phyloP scores from a whole-genome alignment of 208 protist genomes.

The Strigomonas culicis region DNA sequence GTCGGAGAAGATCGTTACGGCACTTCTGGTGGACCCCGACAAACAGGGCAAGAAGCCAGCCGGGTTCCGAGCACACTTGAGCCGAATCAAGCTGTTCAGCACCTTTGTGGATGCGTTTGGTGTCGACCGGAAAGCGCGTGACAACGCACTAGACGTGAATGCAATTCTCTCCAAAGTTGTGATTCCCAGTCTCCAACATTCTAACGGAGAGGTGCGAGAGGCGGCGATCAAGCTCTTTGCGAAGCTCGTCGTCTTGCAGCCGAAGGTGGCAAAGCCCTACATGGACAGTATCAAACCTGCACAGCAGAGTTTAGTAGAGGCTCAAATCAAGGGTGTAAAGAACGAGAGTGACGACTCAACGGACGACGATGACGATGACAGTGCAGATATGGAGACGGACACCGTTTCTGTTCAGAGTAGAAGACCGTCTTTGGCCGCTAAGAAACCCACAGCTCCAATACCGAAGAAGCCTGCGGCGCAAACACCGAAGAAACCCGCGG shows the following conservation, averaged over 20 bases:
- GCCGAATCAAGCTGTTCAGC: slow-evolving; percentile 63
- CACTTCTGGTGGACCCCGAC: slow-evolving; percentile 56
- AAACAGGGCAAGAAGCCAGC: slow-evolving; percentile 56
- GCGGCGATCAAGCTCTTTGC: slow-evolving; percentile 66
- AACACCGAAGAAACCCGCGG: too few species aligned
- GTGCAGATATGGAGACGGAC: slow-evolving; percentile 15
- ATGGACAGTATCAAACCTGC: slow-evolving; percentile 68
- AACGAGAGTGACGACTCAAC: slow-evolving; percentile 14
- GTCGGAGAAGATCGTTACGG: slow-evolving; percentile 44
- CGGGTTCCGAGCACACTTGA: slow-evolving; percentile 47
- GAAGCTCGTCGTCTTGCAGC: slow-evolving; percentile 47
- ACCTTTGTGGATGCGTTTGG: slow-evolving; percentile 74
- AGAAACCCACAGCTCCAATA: too few species aligned
- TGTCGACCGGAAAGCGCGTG: slow-evolving; percentile 17
- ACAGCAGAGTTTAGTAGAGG: slow-evolving; percentile 68
- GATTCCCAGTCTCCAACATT: slow-evolving; percentile 64
- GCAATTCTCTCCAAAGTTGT: slow-evolving; percentile 52
- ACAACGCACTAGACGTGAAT: slow-evolving; percentile 41
- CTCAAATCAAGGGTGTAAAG: slow-evolving; percentile 40
- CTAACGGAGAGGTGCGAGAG: slow-evolving; percentile 77
- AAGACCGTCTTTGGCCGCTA: too few species aligned
- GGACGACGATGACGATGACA: neutral
- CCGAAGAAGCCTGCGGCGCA: too few species aligned
- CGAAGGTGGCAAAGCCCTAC: slow-evolving; percentile 16
- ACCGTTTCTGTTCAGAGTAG: slow-evolving; percentile 3